Base-by-base conservation (phyloP, 495 filamentous ascomycete genomes). In the Ramalina peruviana region DNA sequence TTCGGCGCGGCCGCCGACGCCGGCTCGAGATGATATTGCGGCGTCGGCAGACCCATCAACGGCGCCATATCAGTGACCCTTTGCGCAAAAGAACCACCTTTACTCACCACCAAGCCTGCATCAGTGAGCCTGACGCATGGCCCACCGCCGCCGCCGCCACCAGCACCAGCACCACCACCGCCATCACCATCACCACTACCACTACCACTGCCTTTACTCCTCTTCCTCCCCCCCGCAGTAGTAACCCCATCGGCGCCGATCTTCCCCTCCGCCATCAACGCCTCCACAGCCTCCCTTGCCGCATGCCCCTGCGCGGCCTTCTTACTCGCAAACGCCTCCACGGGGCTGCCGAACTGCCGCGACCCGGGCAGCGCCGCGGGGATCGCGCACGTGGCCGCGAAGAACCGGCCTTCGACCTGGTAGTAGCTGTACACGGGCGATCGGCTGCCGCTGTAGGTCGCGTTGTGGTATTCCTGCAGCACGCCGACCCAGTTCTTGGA, bases 221-320 rank as follows among this genome's bases (percentile, higher is more conserved):
- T 26, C 17, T n/a, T 36, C 21, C 30, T 36, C 5, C n/a, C n/a
- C 15, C 43, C 37, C 15, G 39, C 33, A 16, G 54, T 54, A 0
- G 39, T 20, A 17, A 27, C 51, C 20, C 56, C 58, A 36, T 59
- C 51, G 1, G 47, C 12, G 11, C 57, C 49, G 11, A 58, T 36
- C 11, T 49, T 15, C 30, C 57, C 57, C 9, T 50, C 37, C 17
- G 36, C 27, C 20, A 62, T 64, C n/a, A 64, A 46, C 45, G 51
- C 49, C 39, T 60, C 46, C 6, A 60, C 49, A 15, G 61, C 61
- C 23, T 58, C 48, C 40, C 43, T 47, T 12, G 61, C 61, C 3
- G 58, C 48, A 33, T 47, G 54, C 9, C 25, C 38, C n/a, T 51
- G 56, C 43, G 61, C 61, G 16, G 58, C 52, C 39, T 64, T 62